Evolutionary conservation across 176 grass and related monocot species (phyloP).

Genomic region (Pharus latifolius): DNA sequence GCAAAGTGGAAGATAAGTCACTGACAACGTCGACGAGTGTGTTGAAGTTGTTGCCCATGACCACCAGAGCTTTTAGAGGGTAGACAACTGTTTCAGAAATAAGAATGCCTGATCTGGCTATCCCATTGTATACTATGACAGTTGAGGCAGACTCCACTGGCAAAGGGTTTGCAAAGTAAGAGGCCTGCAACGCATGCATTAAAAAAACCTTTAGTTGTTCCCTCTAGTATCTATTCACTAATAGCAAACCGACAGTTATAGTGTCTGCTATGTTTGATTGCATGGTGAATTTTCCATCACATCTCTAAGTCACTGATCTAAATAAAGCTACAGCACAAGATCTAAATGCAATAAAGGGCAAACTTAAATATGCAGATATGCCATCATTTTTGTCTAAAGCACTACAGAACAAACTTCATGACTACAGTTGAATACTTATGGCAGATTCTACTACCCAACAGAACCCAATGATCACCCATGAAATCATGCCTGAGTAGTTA

Average conservation of each 20-base stretch:
- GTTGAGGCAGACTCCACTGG: slow-evolving; percentile 54
- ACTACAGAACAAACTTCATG: background rate
- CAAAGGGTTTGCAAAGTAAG: slow-evolving; percentile 58
- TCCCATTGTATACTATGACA: slow-evolving; percentile 17
- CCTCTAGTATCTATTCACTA: background rate
- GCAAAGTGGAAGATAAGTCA: slow-evolving; percentile 32
- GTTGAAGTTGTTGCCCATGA: slow-evolving; percentile 33
- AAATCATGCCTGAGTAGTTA: background rate
- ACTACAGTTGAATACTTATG: background rate
- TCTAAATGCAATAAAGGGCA: background rate
- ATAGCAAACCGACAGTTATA: background rate
- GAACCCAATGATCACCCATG: background rate
- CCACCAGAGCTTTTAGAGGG: slow-evolving; percentile 49
- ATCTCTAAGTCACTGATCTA: background rate
- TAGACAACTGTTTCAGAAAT: slow-evolving; percentile 53
- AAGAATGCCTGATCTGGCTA: slow-evolving; percentile 4
- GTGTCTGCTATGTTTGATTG: background rate
- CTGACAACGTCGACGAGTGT: slow-evolving; percentile 15
- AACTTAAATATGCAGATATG: background rate
- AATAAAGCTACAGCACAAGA: background rate
- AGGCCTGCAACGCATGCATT: slow-evolving; percentile 32
- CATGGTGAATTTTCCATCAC: background rate
- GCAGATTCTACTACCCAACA: slow-evolving; percentile 1
- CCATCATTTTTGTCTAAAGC: background rate
- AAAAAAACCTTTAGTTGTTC: slow-evolving; percentile 7